Base-by-base conservation (phyloP, 345 rosid genomes). In the Populus ilicifolia region DNA sequence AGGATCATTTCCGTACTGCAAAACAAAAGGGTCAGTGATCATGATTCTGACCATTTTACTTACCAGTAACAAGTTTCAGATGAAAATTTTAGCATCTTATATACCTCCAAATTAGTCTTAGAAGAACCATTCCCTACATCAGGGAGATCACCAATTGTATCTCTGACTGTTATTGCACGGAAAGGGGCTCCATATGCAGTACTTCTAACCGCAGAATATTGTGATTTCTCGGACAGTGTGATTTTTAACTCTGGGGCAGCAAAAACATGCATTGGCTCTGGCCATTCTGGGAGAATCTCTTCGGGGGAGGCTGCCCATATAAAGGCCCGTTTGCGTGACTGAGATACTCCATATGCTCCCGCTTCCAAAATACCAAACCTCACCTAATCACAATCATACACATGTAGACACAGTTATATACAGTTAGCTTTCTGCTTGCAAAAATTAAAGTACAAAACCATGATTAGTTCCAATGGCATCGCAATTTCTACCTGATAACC, bases 181-280 rank as follows among this genome's bases (percentile, higher is more conserved):
- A 90, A 92, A 79, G 99, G 96, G 74, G 98, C 99, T 29, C 98
- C 98, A 77, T 3, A 30, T 46, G 88, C 82, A 9, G 98, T 93
- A 80, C 97, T 95, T 72, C 83, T 85, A 77, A 82, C 96, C 66
- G 97, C 98, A 80, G 97, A 90, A 79, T 89, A 90, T 5, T 81
- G 85, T 50, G 78, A 67, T 73, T 89, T 85, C 46, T 62, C 68
- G 2, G 97, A 76, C 73, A 93, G 73, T 1, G 86, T 54, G 72
- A 95, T 78, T 75, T 89, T 95, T 79, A 93, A 77, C 83, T 89
- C 86, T 0, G 96, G 89, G 64, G 70, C 89, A 67, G 85, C 77
- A 79, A 95, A 95, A 59, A 95, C 98, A 74, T 93, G 94, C 98
- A 95, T 93, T 44, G 99, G 97, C 83, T 95, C 99, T 11, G 99